phyloP scores from a whole-genome alignment of 225 moss, liverwort and hornwort genomes.

The Asterella californica region DNA sequence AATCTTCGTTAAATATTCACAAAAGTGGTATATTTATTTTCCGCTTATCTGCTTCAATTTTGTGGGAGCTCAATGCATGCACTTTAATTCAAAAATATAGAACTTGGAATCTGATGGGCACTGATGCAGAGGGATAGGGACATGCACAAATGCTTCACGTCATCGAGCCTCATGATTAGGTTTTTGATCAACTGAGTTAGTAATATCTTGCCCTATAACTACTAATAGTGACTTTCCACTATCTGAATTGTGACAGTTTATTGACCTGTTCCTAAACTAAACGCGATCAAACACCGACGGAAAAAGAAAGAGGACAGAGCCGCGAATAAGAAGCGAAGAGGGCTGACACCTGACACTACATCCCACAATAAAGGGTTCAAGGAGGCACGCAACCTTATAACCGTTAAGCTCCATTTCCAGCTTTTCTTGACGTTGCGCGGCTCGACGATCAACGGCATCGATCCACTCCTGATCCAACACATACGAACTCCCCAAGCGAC shows the following conservation, averaged over 20 bases:
- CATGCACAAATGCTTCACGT: neutral
- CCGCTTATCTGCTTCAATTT: too few species aligned
- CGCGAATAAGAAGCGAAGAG: neutral
- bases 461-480: constrained; percentile 87
- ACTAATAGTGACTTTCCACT: neutral
- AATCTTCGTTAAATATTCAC: too few species aligned
- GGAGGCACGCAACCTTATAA: constrained; percentile 59
- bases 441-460: constrained; percentile 79
- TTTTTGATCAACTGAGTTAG: neutral
- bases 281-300: neutral
- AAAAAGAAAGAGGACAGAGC: neutral
- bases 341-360: neutral
- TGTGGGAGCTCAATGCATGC: too few species aligned
- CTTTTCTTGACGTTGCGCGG: constrained; percentile 85
- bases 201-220: neutral
- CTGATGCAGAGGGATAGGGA: neutral
- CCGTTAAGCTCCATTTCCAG: constrained; percentile 94
- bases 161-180: neutral
- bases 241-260: neutral
- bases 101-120: too few species aligned
- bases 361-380: neutral
- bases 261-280: neutral
- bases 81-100: too few species aligned
- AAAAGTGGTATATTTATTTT: too few species aligned
- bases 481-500: constrained; percentile 64